Percentiles rank a stretch among this genome's conserved stretches.
These are phyloP conservation scores for Neofusicoccum laricinum DNA, from an alignment of 2,329 filamentous ascomycete genomes.

Conservation along the genomic window DNA sequence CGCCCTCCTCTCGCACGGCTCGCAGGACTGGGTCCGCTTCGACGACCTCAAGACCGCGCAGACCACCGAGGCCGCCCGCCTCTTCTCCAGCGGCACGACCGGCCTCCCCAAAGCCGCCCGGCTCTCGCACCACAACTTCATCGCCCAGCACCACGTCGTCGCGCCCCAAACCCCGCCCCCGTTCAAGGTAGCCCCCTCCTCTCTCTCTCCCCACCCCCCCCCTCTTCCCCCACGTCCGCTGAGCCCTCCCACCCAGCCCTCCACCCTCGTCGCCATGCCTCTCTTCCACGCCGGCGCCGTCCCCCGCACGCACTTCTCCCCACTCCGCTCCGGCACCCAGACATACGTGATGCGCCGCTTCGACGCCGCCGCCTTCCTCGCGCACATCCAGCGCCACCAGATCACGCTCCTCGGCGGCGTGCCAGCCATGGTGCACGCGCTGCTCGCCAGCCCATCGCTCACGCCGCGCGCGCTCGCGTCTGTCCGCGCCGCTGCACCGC, in stretches of 20 bases:
- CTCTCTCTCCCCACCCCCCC: too few species aligned
- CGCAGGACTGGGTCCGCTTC: slow-evolving; percentile 29
- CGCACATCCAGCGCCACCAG: slow-evolving; percentile 44
- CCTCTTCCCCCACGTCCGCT: too few species aligned
- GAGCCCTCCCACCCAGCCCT: too few species aligned
- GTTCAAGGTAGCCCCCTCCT: background rate
- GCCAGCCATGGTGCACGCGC: slow-evolving; percentile 51
- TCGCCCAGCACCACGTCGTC: slow-evolving; percentile 20
- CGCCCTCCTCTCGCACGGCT: slow-evolving; percentile 24
- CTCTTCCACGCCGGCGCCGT: slow-evolving; percentile 46
- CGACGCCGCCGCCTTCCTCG: slow-evolving; percentile 47
- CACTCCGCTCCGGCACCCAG: slow-evolving; percentile 28
- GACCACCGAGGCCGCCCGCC: slow-evolving; percentile 24
- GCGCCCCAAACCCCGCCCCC: background rate
- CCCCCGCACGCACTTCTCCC: slow-evolving; percentile 28
- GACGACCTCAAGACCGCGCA: slow-evolving; percentile 21
- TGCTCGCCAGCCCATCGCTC: slow-evolving; percentile 23
- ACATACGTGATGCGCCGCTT: slow-evolving; percentile 36
- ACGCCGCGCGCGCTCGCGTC: background rate
- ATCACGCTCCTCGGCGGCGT: slow-evolving; percentile 52
- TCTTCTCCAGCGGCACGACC: slow-evolving; percentile 37
- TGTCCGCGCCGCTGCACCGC: background rate
- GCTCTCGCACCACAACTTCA: slow-evolving; percentile 37
- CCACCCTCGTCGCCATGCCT: slow-evolving; percentile 42
- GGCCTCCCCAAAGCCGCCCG: slow-evolving; percentile 37